Evolutionary conservation across 768 basidiomycete species (phyloP).

Genomic region (Russula olivacea): DNA sequence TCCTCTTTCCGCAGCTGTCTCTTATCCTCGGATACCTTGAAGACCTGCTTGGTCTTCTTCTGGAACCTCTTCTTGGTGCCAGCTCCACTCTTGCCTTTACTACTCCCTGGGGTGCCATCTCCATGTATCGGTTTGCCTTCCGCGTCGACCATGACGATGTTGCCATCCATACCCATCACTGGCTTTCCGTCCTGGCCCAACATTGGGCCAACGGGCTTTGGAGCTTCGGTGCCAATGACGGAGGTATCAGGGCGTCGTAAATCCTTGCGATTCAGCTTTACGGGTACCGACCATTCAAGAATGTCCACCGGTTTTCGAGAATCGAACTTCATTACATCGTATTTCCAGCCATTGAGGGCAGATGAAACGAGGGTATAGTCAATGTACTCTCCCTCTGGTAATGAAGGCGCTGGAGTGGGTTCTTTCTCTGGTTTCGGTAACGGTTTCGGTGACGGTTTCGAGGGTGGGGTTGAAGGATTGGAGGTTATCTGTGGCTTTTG

Average conservation of each 20-base stretch:
- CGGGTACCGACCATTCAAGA: conserved; percentile 60
- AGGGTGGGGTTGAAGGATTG: conserved; percentile 17
- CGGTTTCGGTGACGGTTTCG: conserved; percentile 17
- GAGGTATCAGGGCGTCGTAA: conserved; percentile 45
- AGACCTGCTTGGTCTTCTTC: conserved; percentile 82
- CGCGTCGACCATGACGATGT: conserved; percentile 73
- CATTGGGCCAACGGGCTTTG: conserved; percentile 62
- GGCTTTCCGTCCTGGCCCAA: conserved; percentile 79
- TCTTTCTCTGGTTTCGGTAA: conserved; percentile 20
- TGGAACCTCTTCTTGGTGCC: conserved; percentile 63
- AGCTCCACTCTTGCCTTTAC: conserved; percentile 33
- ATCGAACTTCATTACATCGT: conserved; percentile 91
- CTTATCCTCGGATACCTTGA: conserved; percentile 69
- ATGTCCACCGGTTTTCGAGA: conserved; percentile 68
- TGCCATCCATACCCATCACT: conserved; percentile 71
- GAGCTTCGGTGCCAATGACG: conserved; percentile 33
- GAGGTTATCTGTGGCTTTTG: conserved; percentile 16
- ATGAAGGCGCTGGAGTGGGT: conserved; percentile 25
- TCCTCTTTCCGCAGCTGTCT: conserved; percentile 80
- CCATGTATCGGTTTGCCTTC: conserved; percentile 65
- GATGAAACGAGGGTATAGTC: conserved; percentile 79
- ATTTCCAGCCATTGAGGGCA: conserved; percentile 80
- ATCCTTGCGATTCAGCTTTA: conserved; percentile 87
- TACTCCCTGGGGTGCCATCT: conserved; percentile 37
- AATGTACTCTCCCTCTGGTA: conserved; percentile 62